phyloP scores from a whole-genome alignment of 805 yeast species.

The Kodamaea jinghongensis region DNA sequence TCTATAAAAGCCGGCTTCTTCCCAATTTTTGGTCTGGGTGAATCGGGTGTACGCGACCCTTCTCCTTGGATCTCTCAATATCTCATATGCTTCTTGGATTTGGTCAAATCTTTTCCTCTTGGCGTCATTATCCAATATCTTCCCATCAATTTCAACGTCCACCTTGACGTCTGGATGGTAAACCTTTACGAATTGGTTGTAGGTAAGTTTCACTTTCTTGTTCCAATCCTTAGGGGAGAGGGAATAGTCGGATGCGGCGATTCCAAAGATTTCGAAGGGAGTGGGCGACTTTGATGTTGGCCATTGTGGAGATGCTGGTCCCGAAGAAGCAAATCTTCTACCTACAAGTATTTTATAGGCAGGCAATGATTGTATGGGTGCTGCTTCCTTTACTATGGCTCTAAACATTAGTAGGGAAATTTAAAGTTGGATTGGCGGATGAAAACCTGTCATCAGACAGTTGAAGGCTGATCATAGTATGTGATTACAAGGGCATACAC shows the following conservation, averaged over 20 bases:
- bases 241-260: constrained; percentile 31
- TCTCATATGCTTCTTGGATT: constrained; percentile 38
- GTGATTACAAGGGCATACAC: no score
- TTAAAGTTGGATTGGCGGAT: no score
- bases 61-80: constrained; percentile 50
- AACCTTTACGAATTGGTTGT: constrained; percentile 52
- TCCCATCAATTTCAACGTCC: constrained; percentile 26
- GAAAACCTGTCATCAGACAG: no score
- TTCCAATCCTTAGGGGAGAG: constrained; percentile 51
- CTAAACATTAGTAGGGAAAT: no score
- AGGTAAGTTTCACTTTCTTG: constrained; percentile 37
- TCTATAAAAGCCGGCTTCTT: constrained; percentile 9
- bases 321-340: constrained; percentile 3
- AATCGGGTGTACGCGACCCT: constrained; percentile 29
- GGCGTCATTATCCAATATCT: constrained; percentile 26
- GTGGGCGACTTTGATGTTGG: constrained; percentile 56
- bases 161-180: constrained; percentile 76
- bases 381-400: no score
- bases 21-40: constrained; percentile 19
- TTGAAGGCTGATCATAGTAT: no score
- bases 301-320: constrained; percentile 37
- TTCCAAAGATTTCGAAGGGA: constrained; percentile 65
- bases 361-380: no score
- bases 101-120: constrained; percentile 33
- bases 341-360: no score